Evolutionary conservation across 2,329 filamentous ascomycete species (phyloP).

Genomic region (Raffaelea arxii): DNA sequence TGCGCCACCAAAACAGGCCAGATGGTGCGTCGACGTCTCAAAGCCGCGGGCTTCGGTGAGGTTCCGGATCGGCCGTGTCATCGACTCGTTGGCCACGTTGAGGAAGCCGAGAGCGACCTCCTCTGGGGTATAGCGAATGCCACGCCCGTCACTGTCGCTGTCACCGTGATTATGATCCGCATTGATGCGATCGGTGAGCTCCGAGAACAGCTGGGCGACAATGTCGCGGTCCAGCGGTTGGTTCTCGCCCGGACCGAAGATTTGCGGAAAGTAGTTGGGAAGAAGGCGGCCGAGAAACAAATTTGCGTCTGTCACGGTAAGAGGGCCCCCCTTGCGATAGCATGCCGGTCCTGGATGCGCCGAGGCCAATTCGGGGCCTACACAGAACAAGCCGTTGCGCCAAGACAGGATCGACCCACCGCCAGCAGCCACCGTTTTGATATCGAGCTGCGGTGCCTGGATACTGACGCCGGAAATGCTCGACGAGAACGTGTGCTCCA

Average conservation of each 20-base stretch:
- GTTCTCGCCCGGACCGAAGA: slow-evolving; percentile 57
- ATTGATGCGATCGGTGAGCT: slow-evolving; percentile 70
- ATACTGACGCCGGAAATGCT: slow-evolving; percentile 76
- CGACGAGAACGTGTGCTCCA: slow-evolving; percentile 61
- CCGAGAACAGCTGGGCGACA: slow-evolving; percentile 56
- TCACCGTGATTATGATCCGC: too few relatives aligned
- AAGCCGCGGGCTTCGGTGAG: slow-evolving; percentile 90
- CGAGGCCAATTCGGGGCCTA: slow-evolving; percentile 60
- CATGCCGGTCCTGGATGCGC: slow-evolving; percentile 59
- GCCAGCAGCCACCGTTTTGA: slow-evolving; percentile 88
- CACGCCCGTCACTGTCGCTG: too few relatives aligned
- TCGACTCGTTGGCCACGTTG: slow-evolving; percentile 63
- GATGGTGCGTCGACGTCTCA: slow-evolving; percentile 78
- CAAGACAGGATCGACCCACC: slow-evolving; percentile 60
- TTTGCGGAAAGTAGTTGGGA: slow-evolving; percentile 56
- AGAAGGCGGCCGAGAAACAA: slow-evolving; percentile 46
- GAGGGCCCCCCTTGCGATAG: slow-evolving; percentile 58
- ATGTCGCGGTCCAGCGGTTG: slow-evolving; percentile 43
- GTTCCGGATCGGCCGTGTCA: slow-evolving; percentile 81
- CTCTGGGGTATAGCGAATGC: slow-evolving; percentile 62
- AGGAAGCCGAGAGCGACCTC: slow-evolving; percentile 41
- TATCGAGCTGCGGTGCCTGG: slow-evolving; percentile 82
- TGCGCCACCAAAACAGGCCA: slow-evolving; percentile 86
- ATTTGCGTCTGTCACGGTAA: slow-evolving; percentile 60
- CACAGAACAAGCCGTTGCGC: slow-evolving; percentile 58